These are phyloP conservation scores for Coelastrella sp. DNA, from an alignment of 139 green algal genomes.

Conservation along the genomic window DNA sequence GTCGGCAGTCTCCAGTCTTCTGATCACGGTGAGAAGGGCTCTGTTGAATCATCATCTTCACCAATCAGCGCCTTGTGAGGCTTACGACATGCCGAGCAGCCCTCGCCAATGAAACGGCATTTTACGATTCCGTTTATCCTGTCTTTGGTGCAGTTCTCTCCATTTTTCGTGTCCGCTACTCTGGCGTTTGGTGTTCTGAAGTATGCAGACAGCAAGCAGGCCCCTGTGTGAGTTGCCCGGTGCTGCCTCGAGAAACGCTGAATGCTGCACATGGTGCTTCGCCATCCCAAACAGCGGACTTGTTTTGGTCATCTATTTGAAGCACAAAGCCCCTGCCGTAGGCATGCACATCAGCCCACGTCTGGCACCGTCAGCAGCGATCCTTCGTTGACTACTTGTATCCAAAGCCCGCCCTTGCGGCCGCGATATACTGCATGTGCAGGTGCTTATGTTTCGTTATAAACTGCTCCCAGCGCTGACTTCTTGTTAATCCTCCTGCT, in stretches of 20 bases:
- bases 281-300: too few relatives aligned
- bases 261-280: too few relatives aligned
- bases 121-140: too few relatives aligned
- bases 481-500: neutral
- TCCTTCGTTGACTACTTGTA: neutral
- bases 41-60: too few relatives aligned
- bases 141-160: slow-evolving; percentile 22
- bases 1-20: slow-evolving; percentile 8
- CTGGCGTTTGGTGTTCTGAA: slow-evolving; percentile 11
- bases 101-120: too few relatives aligned
- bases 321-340: too few relatives aligned
- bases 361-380: neutral
- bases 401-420: too few relatives aligned
- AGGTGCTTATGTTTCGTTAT: neutral
- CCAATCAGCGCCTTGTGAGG: too few relatives aligned
- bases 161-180: neutral
- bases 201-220: slow-evolving; percentile 17
- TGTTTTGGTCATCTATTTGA: too few relatives aligned
- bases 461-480: neutral
- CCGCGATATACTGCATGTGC: neutral
- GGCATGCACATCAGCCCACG: too few relatives aligned
- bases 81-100: too few relatives aligned
- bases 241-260: neutral
- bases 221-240: neutral
- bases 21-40: neutral